Conservation (phyloP, 108 stramenopile genomes). For the Skeletonema grethae region DNA sequence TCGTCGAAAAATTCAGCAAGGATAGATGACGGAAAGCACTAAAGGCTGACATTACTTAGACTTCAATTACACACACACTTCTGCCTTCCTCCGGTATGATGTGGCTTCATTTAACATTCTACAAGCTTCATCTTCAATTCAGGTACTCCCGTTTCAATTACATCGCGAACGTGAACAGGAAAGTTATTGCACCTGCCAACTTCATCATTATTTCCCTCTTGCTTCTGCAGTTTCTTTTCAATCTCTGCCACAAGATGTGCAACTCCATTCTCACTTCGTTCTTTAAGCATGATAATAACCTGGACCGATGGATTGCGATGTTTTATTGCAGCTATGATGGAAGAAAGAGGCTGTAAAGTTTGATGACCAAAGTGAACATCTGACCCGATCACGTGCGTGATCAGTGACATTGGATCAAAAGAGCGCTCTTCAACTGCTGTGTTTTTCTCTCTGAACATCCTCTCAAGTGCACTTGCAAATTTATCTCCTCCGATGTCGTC, state of each 20-base stretch:
- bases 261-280: conserved; percentile 3
- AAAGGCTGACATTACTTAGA: neutral
- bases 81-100: too few relatives aligned
- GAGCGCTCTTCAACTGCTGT: neutral
- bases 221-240: neutral
- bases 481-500: neutral
- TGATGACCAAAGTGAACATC: neutral
- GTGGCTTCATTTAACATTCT: neutral
- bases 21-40: neutral
- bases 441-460: neutral
- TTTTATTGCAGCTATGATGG: neutral
- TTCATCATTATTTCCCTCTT: neutral
- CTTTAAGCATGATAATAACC: conserved; percentile 4
- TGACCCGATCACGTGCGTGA: neutral
- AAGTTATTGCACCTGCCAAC: neutral
- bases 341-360: neutral
- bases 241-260: neutral
- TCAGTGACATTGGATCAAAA: neutral
- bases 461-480: conserved; percentile 6
- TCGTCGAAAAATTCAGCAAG: conserved; percentile 17
- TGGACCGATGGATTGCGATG: neutral
- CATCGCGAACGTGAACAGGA: neutral
- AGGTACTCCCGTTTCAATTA: neutral
- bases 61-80: neutral
- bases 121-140: conserved; percentile 5